Conservation (phyloP, 345 rosid genomes). For the Populus simonii region DNA sequence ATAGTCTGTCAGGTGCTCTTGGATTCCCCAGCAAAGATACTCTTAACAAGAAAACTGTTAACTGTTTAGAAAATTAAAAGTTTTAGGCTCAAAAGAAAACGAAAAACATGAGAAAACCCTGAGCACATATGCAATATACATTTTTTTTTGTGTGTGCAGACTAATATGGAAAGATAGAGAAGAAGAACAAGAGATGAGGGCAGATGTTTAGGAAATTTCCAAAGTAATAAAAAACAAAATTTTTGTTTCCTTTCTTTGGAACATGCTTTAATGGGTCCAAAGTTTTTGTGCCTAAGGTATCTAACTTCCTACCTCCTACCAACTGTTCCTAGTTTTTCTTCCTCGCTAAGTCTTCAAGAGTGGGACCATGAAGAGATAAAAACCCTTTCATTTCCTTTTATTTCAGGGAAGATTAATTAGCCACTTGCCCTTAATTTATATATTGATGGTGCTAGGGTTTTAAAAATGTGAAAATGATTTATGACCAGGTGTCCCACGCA, state of each 20-base stretch:
- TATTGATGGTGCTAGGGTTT: too few species aligned
- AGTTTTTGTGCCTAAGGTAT: neutral
- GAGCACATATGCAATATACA: neutral
- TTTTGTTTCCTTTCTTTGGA: neutral
- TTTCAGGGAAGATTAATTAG: too few species aligned
- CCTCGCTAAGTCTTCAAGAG: neutral
- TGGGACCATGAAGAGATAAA: neutral
- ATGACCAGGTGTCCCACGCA: too few species aligned
- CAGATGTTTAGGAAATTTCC: neutral
- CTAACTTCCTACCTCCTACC: neutral
- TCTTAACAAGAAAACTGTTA: neutral
- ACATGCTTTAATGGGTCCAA: neutral
- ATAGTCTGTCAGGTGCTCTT: neutral
- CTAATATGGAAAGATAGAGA: neutral
- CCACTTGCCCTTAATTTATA: too few species aligned
- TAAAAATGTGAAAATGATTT: too few species aligned
- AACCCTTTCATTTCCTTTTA: too few species aligned
- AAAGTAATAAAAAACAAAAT: neutral
- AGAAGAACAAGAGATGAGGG: neutral
- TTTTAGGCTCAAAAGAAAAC: neutral
- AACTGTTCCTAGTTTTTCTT: neutral
- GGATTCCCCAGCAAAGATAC: neutral
- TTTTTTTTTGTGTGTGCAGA: neutral
- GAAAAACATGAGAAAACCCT: neutral
- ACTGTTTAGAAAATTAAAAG: neutral